Evolutionary conservation across 1,139 yeast species (phyloP).

Genomic region (Magnusiomyces ingens): DNA sequence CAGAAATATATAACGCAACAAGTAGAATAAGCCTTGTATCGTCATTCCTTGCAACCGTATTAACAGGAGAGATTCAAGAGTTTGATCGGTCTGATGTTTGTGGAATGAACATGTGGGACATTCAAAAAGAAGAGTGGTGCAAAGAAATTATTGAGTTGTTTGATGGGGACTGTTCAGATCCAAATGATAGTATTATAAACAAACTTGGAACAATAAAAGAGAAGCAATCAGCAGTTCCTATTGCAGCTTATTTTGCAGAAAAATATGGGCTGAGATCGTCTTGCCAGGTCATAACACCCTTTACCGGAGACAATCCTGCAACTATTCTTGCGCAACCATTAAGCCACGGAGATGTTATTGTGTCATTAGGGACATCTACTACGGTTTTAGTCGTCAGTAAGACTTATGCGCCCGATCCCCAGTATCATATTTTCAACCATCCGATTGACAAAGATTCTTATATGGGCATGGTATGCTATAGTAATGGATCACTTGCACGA

Average conservation of each 20-base stretch:
- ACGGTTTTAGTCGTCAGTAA: constrained; percentile 79
- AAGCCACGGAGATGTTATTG: constrained; percentile 64
- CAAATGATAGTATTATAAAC: neutral
- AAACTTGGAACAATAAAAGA: neutral
- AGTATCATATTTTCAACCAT: constrained; percentile 79
- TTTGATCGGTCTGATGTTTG: constrained; percentile 85
- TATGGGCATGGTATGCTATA: constrained; percentile 95
- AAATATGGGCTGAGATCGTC: constrained; percentile 54
- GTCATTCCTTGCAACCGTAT: constrained; percentile 65
- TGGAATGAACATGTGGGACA: constrained; percentile 83
- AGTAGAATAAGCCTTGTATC: constrained; percentile 67
- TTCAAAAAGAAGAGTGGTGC: constrained; percentile 37
- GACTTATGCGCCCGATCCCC: constrained; percentile 68
- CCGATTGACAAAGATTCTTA: constrained; percentile 64
- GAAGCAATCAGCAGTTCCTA: constrained; percentile 16
- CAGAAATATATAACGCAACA: constrained; percentile 51
- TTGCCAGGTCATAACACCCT: constrained; percentile 54
- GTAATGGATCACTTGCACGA: constrained; percentile 85
- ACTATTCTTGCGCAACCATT: constrained; percentile 80
- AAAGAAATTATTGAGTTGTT: neutral
- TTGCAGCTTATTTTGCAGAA: constrained; percentile 52
- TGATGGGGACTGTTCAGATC: neutral
- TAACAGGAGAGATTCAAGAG: constrained; percentile 45
- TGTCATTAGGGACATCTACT: constrained; percentile 85
- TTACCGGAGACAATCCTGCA: constrained; percentile 90